These are phyloP conservation scores for Staphylotrichum tortipilum DNA, from an alignment of 495 filamentous ascomycete genomes.

Conservation along the genomic window DNA sequence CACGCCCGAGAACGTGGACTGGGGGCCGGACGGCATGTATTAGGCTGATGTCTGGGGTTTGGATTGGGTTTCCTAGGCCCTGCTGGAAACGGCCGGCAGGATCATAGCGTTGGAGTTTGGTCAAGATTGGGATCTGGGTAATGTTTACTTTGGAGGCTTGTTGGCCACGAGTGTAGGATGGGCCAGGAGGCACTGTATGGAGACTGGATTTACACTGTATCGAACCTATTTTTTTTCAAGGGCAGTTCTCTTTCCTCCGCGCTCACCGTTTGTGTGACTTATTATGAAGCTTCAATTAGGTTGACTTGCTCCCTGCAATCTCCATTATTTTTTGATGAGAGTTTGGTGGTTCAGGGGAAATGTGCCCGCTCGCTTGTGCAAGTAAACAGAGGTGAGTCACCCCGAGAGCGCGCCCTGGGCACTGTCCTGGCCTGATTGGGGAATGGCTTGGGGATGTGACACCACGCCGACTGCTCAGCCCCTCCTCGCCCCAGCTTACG, in stretches of 20 bases:
- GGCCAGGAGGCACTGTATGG: neutral
- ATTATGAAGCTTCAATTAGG: too few relatives aligned
- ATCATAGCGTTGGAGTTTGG: constrained; percentile 14
- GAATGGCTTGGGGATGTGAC: too few relatives aligned
- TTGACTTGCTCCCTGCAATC: neutral
- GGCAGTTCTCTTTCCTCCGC: too few relatives aligned
- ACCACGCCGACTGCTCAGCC: constrained; percentile 4
- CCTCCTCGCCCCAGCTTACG: too few relatives aligned
- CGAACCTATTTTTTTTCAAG: neutral
- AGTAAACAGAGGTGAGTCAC: constrained; percentile 7
- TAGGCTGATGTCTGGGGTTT: neutral
- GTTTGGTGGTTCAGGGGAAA: neutral
- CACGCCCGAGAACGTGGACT: constrained; percentile 27
- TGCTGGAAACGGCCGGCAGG: too few relatives aligned
- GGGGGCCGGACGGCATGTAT: constrained; percentile 26
- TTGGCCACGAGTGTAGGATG: too few relatives aligned
- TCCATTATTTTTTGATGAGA: too few relatives aligned
- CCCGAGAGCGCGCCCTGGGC: neutral
- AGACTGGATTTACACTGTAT: neutral
- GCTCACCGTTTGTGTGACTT: too few relatives aligned
- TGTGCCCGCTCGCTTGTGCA: neutral
- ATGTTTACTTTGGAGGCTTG: too few relatives aligned
- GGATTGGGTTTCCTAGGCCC: neutral
- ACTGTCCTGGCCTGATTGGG: neutral
- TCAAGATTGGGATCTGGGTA: neutral